A percentile compares a stretch with the other conserved stretches of the same genome.
phyloP scores from a whole-genome alignment of 345 rosid species.

The Anacardium occidentale region DNA sequence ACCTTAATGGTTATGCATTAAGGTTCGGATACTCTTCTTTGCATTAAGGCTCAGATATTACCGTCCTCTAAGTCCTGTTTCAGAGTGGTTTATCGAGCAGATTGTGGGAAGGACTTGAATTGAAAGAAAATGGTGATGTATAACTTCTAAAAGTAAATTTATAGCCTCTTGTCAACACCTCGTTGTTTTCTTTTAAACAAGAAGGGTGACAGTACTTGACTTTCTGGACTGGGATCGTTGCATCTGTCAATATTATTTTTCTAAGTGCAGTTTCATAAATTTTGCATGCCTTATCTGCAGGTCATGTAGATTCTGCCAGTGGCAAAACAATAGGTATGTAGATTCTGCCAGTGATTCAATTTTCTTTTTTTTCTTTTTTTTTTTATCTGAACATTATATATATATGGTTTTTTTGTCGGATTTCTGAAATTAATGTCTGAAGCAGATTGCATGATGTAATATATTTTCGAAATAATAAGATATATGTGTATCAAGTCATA shows the following conservation, averaged over 20 bases:
- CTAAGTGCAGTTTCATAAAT: conserved; percentile 9
- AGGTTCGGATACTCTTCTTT: background rate
- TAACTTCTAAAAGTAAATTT: background rate
- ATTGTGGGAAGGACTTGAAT: background rate
- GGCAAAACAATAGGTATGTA: conserved; percentile 22
- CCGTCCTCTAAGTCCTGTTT: background rate
- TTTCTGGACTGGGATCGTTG: background rate
- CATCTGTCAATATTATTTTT: background rate
- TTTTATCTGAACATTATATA: background rate
- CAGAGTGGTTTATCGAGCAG: background rate
- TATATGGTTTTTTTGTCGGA: background rate
- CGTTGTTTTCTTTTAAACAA: background rate
- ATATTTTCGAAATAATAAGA: conserved; percentile 1
- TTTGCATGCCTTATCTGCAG: conserved; percentile 22
- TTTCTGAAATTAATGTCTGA: background rate
- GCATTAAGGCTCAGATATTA: no score
- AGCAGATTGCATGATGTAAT: conserved; percentile 9
- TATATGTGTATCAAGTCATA: background rate
- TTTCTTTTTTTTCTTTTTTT: no score
- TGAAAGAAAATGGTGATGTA: background rate
- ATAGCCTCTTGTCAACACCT: background rate
- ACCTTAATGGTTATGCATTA: background rate
- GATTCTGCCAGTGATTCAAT: no score
- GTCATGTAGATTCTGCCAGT: conserved; percentile 18
- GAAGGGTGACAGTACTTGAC: background rate